Percentiles rank a stretch among this genome's conserved stretches.
These are phyloP conservation scores for Halenospora varia DNA, from an alignment of 495 filamentous ascomycete species.

Conservation along the genomic window DNA sequence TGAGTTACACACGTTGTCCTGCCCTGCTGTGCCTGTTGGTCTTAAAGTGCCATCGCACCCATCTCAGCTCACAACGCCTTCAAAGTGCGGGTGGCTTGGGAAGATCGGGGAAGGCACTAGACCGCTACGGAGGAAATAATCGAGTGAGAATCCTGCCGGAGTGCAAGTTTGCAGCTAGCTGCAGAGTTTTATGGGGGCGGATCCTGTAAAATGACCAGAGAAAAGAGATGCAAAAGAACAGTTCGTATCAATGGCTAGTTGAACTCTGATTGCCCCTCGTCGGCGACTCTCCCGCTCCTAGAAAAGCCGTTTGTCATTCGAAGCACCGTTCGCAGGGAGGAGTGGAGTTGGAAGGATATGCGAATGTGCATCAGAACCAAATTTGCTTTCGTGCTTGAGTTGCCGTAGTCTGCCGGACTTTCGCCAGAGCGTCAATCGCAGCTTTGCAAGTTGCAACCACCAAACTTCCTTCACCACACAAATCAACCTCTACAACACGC, in stretches of 20 bases:
- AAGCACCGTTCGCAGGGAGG: no score
- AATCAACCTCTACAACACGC: not conserved
- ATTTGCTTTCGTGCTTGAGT: not conserved
- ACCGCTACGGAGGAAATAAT: no score
- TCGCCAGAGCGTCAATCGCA: not conserved
- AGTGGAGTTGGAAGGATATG: no score
- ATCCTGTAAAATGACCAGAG: not conserved
- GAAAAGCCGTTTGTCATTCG: no score
- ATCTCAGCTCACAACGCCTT: not conserved
- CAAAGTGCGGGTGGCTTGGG: not conserved
- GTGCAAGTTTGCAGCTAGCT: no score
- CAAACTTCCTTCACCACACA: not conserved
- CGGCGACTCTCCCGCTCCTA: no score
- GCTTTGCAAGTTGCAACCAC: not conserved
- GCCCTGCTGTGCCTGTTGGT: not conserved
- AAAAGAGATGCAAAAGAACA: no score
- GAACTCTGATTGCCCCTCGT: no score
- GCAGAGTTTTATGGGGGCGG: not conserved
- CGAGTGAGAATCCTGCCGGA: no score
- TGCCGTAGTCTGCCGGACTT: not conserved
- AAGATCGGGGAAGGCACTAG: not conserved
- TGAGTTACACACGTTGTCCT: not conserved
- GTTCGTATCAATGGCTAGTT: no score
- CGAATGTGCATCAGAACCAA: not conserved
- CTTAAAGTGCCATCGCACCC: not conserved